Base-by-base conservation (phyloP, 179 eudicot genomes). In the Pouteria campechiana region DNA sequence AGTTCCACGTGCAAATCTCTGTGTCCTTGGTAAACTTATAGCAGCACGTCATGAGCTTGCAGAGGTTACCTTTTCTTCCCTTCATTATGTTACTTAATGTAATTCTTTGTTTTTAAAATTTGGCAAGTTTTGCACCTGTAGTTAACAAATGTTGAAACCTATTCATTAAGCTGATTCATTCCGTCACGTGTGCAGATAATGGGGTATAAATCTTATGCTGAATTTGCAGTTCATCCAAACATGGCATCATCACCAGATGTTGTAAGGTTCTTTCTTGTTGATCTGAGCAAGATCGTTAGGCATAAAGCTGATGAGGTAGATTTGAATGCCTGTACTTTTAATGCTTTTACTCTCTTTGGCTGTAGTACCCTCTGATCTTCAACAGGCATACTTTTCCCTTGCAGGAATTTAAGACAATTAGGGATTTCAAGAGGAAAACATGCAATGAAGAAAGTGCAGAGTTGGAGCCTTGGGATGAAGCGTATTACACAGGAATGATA, bases 401-500 rank as follows among this genome's bases (percentile, higher is more conserved):
- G 25, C 60, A 88, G 97, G 95, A 88, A 63, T 78, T 81, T 20
- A 60, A 50, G 58, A 55, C 53, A 41, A 81, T 88, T 34, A 44
- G 65, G 55, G 56, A 71, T 24, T 84, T 75, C 29, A 84, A 84
- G 68, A 72, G 73, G 65, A 69, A 53, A 35, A 61, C 44, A 57
- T 58, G 49, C 22, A 74, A 93, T 24, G 63, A 74, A 34, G 48
- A 46, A 55, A 47, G 25, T 40, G 78, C 57, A 28, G 95, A 73
- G 34, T 57, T 89, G 46, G 95, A 89, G 63, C 90, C 97, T 16
- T 89, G 97, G 97, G 97, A 89, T 41, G 97, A 89, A 64, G 63
- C 81, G 29, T 81, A 89, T 63, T 81, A 56, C 58, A 73, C 95
- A 14, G 64, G 86, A 32, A 55, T 72, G 78, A 76, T 89, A 76